Base-by-base conservation (phyloP, 2,329 filamentous ascomycete species). In the Alternaria hordeiaustralica region DNA sequence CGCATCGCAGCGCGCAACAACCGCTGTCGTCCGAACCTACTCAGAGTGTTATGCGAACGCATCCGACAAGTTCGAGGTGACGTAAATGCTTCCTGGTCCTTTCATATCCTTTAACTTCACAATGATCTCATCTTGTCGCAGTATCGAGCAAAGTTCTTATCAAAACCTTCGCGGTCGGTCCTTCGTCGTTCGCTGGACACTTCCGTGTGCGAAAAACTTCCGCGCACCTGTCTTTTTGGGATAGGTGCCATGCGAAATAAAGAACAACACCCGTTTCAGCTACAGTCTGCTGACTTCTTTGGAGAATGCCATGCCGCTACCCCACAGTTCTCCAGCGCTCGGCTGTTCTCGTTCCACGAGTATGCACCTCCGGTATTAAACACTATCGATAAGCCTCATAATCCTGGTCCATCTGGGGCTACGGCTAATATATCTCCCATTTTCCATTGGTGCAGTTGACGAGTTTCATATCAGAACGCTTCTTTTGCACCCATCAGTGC, bases 361-460 rank as follows among this genome's bases (percentile, higher is more conserved):
- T 60, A 36, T 49, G 53, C 53, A 55, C 46, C 60, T 11, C 63
- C 64, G 68, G 71, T 69, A 70, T 70, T 69, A 64, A 64, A 59
- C 67, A 71, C 67, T 74, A 74, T 75, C 73, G 66, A 72, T 71
- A 71, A 67, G 67, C 54, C 50, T 55, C 33, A 36, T 53, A 49
- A 64, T 60, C 57, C 60, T 44, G 55, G 60, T 61, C 70, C 69
- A 71, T 53, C 66, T 43, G 58, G 18, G 44, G 66, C 70, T 65
- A 66, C 61, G 63, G 51, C 15, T 60, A 72, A 71, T 74, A 44
- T 70, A 65, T 47, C 4, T 20, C 4, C 6, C 13, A 7, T 7
- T 12, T 15, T 25, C 58, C 47, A 72, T 72, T 75, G 68, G 72
- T 47, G 50, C 28, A 23, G 47, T 47, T 36, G 13, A 66, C 47